Conservation (phyloP, 2,329 filamentous ascomycete genomes). For the Xylaria sp. region DNA sequence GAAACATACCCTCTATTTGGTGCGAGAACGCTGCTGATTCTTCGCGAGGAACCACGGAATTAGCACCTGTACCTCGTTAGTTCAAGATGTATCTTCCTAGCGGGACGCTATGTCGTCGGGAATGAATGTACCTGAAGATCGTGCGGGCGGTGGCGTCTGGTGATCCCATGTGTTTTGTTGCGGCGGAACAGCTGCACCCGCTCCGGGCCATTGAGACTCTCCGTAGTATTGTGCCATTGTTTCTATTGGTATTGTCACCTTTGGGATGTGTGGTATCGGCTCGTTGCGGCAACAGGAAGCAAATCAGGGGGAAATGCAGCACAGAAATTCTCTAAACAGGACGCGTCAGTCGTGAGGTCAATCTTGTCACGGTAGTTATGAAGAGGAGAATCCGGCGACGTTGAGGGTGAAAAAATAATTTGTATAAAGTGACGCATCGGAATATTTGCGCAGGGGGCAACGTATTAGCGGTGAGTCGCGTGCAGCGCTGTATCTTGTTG, state of each 20-base stretch:
- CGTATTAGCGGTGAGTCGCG: slow-evolving; percentile 25
- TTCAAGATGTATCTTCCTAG: slow-evolving; percentile 27
- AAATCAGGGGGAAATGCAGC: background rate
- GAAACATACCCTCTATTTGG: slow-evolving; percentile 85
- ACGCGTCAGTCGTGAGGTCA: slow-evolving; percentile 26
- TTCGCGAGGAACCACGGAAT: slow-evolving; percentile 77
- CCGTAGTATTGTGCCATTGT: slow-evolving; percentile 51
- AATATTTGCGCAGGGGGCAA: slow-evolving; percentile 23
- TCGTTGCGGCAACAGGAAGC: slow-evolving; percentile 12
- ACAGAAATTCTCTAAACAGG: slow-evolving; percentile 17
- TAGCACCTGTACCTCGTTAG: slow-evolving; percentile 67
- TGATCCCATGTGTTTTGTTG: slow-evolving; percentile 76
- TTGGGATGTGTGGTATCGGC: background rate
- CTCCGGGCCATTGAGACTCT: slow-evolving; percentile 49
- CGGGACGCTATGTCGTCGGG: background rate
- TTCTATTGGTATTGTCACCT: slow-evolving; percentile 15
- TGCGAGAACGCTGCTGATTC: slow-evolving; percentile 82
- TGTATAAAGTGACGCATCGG: slow-evolving; percentile 10
- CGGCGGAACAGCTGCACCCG: slow-evolving; percentile 53
- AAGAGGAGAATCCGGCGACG: background rate
- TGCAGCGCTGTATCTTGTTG: slow-evolving; percentile 12
- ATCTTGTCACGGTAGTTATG: background rate
- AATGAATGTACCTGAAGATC: slow-evolving; percentile 62
- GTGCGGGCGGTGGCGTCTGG: slow-evolving; percentile 73
- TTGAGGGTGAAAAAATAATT: background rate